Base-by-base conservation (phyloP, 2,329 filamentous ascomycete species). In the Huntiella omanensis region DNA sequence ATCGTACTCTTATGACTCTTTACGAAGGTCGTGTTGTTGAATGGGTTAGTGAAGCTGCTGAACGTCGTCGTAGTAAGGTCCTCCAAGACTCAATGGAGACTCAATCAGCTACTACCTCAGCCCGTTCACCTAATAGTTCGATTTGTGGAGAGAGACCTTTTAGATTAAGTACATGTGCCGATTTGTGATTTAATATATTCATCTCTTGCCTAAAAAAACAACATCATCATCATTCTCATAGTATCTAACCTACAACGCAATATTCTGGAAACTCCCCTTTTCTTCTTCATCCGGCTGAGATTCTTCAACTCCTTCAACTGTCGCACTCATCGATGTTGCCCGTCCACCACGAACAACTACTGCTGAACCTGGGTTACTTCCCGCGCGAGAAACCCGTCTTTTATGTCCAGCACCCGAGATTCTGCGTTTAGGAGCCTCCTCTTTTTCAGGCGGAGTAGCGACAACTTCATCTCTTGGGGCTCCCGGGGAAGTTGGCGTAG, bases 1-100 rank as follows among this genome's bases (percentile, higher is more conserved):
- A 64, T 52, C 56, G 59, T 16, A 58, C 57, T 4, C 54, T 67
- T 16, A 56, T 52, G 40, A 52, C 46, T 36, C 52, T 50, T 12
- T 49, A 50, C 28, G 51, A 51, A 16, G 51, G 50, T 12, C 48
- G 48, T 6, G 47, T 43, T 13, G 43, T 48, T 33, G 46, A 46
- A 33, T 48, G 48, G 48, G 45, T 50, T 33, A 41, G 41, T 28
- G 48, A 50, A 15, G 45, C 48, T 2, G 48, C 45, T 10, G 48
- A 49, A 16, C 43, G 42, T 35, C 38, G 48, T 19, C 48, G 44
- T 2, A 46, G 43, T 3, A 44, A 44, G 10, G 44, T 47, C 13
- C 37, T 49, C 5, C 43, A 40, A 40, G 43, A 46, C 28, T 16
- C 43, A 7, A 10, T 49, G 4, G 48, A 49, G 16, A 38, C 4